Evolutionary conservation across 2,329 filamentous ascomycete species (phyloP).

Genomic region (Laburnicola sp.): DNA sequence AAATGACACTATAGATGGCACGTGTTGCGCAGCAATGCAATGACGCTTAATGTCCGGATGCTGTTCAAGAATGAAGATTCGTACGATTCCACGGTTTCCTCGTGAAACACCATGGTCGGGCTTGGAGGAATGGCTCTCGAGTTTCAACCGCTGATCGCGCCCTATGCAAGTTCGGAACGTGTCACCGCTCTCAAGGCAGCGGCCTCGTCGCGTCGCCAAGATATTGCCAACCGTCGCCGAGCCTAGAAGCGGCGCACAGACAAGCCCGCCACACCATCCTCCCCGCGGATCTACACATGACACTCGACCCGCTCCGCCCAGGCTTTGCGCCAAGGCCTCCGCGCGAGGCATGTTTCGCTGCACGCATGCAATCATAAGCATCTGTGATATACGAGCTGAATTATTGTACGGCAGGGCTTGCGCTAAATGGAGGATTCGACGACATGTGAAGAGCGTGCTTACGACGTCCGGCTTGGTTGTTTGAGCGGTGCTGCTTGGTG

Average conservation of each 20-base stretch:
- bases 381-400: neutral
- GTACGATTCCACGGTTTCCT: neutral
- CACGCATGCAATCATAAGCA: neutral
- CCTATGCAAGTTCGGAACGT: too few relatives aligned
- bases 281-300: constrained; percentile 8
- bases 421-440: too few relatives aligned
- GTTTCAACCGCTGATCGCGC: too few relatives aligned
- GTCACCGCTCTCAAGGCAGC: too few relatives aligned
- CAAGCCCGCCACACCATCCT: constrained; percentile 2
- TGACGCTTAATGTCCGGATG: constrained; percentile 5
- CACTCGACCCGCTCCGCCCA: constrained; percentile 6
- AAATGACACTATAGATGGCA: constrained; percentile 1
- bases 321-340: constrained; percentile 12
- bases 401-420: too few relatives aligned
- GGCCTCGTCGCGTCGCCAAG: neutral
- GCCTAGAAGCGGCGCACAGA: neutral
- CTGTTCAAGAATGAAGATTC: neutral
- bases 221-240: constrained; percentile 4
- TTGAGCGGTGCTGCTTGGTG: constrained; percentile 3
- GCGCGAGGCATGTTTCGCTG: neutral
- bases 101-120: neutral
- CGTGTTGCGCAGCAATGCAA: constrained; percentile 3
- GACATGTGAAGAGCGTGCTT: too few relatives aligned
- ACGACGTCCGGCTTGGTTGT: neutral
- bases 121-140: too few relatives aligned